These are phyloP conservation scores for Odontarrhena argentea DNA, from an alignment of 345 rosid genomes.

Conservation along the genomic window DNA sequence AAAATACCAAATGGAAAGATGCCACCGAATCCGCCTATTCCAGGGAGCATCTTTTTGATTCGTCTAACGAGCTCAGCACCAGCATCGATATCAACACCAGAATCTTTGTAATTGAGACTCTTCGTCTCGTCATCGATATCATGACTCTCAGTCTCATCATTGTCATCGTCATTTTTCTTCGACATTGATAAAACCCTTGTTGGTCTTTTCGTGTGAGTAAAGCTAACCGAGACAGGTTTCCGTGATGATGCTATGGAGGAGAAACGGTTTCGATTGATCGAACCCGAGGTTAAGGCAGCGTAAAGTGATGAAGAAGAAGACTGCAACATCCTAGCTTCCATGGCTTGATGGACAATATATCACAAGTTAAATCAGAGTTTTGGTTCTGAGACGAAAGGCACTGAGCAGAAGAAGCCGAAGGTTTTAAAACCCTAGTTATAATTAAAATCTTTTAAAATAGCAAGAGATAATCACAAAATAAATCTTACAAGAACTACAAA, in stretches of 20 bases:
- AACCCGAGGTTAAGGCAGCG: slow-evolving; percentile 16
- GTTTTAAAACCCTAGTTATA: too few species aligned
- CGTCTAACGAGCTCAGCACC: slow-evolving; percentile 83
- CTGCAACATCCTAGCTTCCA: slow-evolving; percentile 40
- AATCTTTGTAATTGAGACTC: slow-evolving; percentile 74
- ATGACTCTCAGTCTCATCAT: too few species aligned
- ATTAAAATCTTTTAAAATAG: too few species aligned
- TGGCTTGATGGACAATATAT: slow-evolving; percentile 15
- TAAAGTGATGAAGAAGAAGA: slow-evolving; percentile 21
- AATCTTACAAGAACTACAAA: too few species aligned
- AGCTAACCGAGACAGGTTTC: slow-evolving; percentile 25
- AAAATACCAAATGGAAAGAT: slow-evolving; percentile 77
- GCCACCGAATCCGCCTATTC: slow-evolving; percentile 93
- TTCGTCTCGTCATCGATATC: slow-evolving; percentile 14
- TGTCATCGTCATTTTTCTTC: slow-evolving; percentile 1
- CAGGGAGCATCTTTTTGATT: slow-evolving; percentile 89
- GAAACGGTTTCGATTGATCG: slow-evolving; percentile 31
- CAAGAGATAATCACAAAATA: too few species aligned
- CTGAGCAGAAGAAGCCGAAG: too few species aligned
- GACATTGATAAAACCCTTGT: slow-evolving; percentile 35
- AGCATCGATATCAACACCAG: slow-evolving; percentile 96
- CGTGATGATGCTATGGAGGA: slow-evolving; percentile 10
- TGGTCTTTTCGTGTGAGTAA: slow-evolving; percentile 30
- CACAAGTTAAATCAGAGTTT: too few species aligned
- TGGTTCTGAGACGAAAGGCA: too few species aligned